Base-by-base conservation (phyloP, 768 basidiomycete species). In the Coprinopsis strossmayeri region DNA sequence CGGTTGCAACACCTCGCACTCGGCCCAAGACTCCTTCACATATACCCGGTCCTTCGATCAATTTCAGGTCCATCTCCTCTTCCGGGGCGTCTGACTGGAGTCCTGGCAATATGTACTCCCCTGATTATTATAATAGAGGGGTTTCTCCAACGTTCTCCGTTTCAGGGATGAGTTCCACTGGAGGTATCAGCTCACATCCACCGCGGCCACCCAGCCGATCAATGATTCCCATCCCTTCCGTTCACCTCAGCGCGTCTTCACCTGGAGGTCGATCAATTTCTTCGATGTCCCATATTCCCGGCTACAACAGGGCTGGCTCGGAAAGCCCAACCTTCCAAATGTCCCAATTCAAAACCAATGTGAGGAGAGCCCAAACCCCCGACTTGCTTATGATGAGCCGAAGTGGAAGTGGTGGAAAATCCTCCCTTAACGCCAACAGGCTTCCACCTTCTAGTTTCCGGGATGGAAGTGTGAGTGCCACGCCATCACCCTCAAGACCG, bases 131-230 rank as follows among this genome's bases (percentile, higher is more conserved):
- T 35, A 50, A 21, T 11, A 80, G 86, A 35, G 74, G 84, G 1
- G 69, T 85, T 50, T 88, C 87, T 1, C 81, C 85, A 3, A 69
- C 81, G 5, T 69, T 72, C 51, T 77, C 78, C 11, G 61, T 65
- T 2, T 73, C 77, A 21, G 72, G 69, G 17, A 59, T 69, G 13
- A 73, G 71, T 44, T 69, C 55, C 18, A 50, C 74, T 18, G 76
- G 78, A 1, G 69, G 59, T 41, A 67, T 54, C 25, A 67, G 61
- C 38, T 56, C 63, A 12, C 83, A 81, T 58, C 79, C 79, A 24
- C 76, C 81, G 10, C 76, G 88, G 27, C 88, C 88, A 24, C 87
- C 88, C 1, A 89, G 88, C 58, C 77, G 85, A 46, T 91, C 90
- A 3, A 84, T 79, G 79, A 89, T 91, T 48, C 88, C 88, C 18